Conservation (phyloP, 768 basidiomycete genomes). For the Tubosaeta sp. region DNA sequence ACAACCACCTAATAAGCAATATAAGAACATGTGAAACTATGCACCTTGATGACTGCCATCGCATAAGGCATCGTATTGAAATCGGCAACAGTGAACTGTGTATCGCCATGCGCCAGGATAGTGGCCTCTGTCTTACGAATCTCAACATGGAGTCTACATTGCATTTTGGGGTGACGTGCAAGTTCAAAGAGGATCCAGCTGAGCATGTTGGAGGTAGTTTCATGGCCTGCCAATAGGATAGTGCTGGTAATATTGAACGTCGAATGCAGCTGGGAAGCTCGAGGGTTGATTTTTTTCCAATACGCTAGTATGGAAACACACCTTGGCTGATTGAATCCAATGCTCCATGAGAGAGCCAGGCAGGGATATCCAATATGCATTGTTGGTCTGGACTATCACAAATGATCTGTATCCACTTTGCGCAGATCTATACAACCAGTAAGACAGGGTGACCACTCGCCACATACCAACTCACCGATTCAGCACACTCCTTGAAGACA, state of each 20-base stretch:
- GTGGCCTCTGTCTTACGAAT: slow-evolving; percentile 3
- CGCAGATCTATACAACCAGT: slow-evolving; percentile 15
- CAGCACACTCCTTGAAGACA: slow-evolving; percentile 40
- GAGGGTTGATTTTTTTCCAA: neutral
- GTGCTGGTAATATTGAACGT: slow-evolving; percentile 37
- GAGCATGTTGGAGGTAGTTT: slow-evolving; percentile 53
- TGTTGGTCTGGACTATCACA: slow-evolving; percentile 2
- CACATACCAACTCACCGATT: slow-evolving; percentile 15
- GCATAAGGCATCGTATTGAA: slow-evolving; percentile 48
- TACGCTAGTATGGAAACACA: slow-evolving; percentile 9
- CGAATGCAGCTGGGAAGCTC: slow-evolving; percentile 38
- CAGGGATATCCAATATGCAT: slow-evolving; percentile 21
- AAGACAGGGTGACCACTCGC: neutral
- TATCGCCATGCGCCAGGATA: slow-evolving; percentile 1
- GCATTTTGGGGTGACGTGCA: slow-evolving; percentile 52
- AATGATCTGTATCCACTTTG: slow-evolving; percentile 24
- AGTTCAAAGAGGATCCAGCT: slow-evolving; percentile 41
- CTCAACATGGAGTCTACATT: slow-evolving; percentile 50
- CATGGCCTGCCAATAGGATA: slow-evolving; percentile 45
- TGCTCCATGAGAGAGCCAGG: slow-evolving; percentile 40
- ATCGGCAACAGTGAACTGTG: slow-evolving; percentile 32
- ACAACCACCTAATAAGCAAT: no score
- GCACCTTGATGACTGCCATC: slow-evolving; percentile 28
- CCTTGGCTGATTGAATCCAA: slow-evolving; percentile 51
- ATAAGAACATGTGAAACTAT: neutral